Conservation (phyloP, 768 basidiomycete genomes). For the Phlebiopsis flavidoalba region DNA sequence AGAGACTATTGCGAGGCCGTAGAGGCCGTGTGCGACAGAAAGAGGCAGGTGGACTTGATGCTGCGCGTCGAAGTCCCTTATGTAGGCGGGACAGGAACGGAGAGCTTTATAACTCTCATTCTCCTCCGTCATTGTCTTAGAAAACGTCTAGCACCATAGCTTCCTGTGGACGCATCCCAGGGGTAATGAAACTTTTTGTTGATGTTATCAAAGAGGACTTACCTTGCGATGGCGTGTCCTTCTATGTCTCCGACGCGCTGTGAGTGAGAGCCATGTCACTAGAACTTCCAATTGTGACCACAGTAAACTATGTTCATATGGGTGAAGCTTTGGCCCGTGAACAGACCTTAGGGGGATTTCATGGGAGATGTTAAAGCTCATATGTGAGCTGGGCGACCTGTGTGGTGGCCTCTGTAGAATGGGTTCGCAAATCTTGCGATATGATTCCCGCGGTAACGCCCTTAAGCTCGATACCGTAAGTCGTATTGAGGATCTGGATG, state of each 20-base stretch:
- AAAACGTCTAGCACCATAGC: neutral
- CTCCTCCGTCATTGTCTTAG: neutral
- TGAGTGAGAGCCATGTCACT: conserved; percentile 1
- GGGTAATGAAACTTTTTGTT: no score
- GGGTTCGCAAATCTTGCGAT: conserved; percentile 36
- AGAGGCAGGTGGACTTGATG: neutral
- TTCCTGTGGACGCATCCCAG: neutral
- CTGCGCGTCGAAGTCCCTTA: neutral
- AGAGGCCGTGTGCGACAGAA: neutral
- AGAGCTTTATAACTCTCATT: neutral
- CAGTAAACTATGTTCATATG: conserved; percentile 16
- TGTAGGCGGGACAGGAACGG: neutral
- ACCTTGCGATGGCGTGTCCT: neutral
- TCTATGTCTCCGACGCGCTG: neutral
- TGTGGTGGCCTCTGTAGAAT: conserved; percentile 49
- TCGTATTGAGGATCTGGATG: conserved; percentile 58
- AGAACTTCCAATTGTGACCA: conserved; percentile 33
- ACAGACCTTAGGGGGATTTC: neutral
- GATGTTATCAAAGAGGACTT: no score
- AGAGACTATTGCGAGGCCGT: conserved; percentile 5
- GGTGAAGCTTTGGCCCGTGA: conserved; percentile 26
- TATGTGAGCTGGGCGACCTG: conserved; percentile 46
- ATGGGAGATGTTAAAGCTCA: conserved; percentile 12
- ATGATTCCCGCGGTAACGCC: conserved; percentile 40
- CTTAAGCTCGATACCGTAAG: conserved; percentile 61